A percentile compares a stretch with the other conserved stretches of the same genome.
Evolutionary conservation across 2,329 filamentous ascomycete genomes (phyloP).

Genomic region (Penicillium griseofulvum): DNA sequence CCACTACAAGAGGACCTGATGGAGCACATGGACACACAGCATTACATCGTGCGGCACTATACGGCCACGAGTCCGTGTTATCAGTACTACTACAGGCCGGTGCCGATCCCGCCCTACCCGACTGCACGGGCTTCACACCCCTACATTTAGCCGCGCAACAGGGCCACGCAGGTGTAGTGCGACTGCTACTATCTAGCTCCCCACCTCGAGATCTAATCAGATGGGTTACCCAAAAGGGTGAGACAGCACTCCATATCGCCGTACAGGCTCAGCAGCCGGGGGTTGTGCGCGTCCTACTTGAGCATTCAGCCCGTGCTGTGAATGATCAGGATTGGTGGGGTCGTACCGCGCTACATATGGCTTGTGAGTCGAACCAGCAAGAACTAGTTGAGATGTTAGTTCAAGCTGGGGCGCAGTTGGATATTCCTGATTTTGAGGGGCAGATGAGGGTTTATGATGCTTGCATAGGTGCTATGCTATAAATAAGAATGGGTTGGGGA

Average conservation of each 20-base stretch:
- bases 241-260: conserved; percentile 6
- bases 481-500: background rate
- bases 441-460: conserved; percentile 7
- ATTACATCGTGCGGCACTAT: conserved; percentile 2
- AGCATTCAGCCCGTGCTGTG: conserved; percentile 2
- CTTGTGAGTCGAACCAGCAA: conserved; percentile 8
- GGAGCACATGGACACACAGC: conserved; percentile 3
- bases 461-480: conserved; percentile 1
- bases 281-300: background rate
- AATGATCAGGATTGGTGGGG: conserved; percentile 4
- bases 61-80: conserved; percentile 5
- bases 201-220: background rate
- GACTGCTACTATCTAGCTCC: background rate
- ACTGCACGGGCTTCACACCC: conserved; percentile 8
- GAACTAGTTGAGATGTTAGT: conserved; percentile 9
- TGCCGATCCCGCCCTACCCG: conserved; percentile 6
- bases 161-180: conserved; percentile 2
- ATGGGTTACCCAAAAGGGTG: background rate
- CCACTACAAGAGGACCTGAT: background rate
- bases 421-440: conserved; percentile 10
- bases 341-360: conserved; percentile 9
- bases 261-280: conserved; percentile 1
- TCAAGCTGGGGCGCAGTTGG: conserved; percentile 8
- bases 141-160: conserved; percentile 7
- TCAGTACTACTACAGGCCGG: conserved; percentile 7